Evolutionary conservation across 306 rosid species (phyloP).

Genomic region (Astragalus glycyphyllos): DNA sequence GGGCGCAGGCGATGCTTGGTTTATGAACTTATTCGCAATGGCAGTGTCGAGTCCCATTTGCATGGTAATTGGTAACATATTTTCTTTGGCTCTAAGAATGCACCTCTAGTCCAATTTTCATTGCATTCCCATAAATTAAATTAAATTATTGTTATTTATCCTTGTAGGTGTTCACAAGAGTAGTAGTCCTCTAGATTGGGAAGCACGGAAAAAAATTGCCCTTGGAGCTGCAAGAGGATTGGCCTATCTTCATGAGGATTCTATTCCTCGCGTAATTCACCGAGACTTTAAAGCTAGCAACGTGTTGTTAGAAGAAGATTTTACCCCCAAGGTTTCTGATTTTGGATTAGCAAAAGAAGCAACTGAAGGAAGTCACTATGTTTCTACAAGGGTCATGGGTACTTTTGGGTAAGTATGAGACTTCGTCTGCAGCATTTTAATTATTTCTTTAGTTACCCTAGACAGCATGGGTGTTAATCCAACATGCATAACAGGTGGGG

Average conservation of each 20-base stretch:
- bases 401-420: slow-evolving; percentile 80
- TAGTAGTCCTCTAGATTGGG: slow-evolving; percentile 87
- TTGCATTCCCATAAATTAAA: slow-evolving; percentile 23
- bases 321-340: slow-evolving; percentile 96
- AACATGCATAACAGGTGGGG: not conserved
- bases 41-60: slow-evolving; percentile 98
- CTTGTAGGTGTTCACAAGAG: slow-evolving; percentile 76
- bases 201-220: slow-evolving; percentile 87
- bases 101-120: slow-evolving; percentile 22
- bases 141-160: slow-evolving; percentile 32
- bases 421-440: slow-evolving; percentile 25
- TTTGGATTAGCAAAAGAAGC: slow-evolving; percentile 99
- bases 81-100: slow-evolving; percentile 35
- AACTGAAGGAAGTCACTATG: slow-evolving; percentile 82
- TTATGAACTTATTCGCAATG: slow-evolving; percentile 88
- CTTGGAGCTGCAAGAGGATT: slow-evolving; percentile 98
- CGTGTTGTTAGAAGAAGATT: slow-evolving; percentile 85
- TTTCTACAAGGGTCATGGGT: slow-evolving; percentile 96
- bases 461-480: slow-evolving; percentile 1
- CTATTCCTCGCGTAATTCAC: slow-evolving; percentile 95
- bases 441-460: slow-evolving; percentile 24
- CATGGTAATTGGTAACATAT: slow-evolving; percentile 76
- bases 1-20: slow-evolving; percentile 84
- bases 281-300: slow-evolving; percentile 96
- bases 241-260: slow-evolving; percentile 98